Evolutionary conservation across 495 filamentous ascomycete species (phyloP).

Genomic region (Penicillium cosmopolitanum): DNA sequence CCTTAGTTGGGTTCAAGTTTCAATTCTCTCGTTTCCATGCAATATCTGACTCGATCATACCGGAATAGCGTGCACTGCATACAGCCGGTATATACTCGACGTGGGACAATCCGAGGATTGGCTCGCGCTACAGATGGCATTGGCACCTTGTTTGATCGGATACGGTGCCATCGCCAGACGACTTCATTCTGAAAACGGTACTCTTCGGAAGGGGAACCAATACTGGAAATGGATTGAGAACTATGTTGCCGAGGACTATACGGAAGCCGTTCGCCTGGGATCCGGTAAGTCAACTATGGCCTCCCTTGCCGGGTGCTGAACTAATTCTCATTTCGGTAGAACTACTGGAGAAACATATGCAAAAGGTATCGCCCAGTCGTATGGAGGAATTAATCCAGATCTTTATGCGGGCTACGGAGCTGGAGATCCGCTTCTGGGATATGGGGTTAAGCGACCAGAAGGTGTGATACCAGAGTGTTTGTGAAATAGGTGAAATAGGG

Average conservation of each 20-base stretch:
- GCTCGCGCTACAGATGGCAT: constrained; percentile 78
- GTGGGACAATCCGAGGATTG: constrained; percentile 85
- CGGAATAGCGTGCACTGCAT: constrained; percentile 49
- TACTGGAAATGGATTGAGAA: constrained; percentile 92
- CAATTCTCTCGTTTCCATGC: constrained; percentile 9
- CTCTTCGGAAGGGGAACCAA: constrained; percentile 69
- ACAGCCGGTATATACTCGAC: constrained; percentile 80
- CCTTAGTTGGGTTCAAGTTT: not conserved
- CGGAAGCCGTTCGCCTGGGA: constrained; percentile 66
- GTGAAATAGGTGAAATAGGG: not conserved
- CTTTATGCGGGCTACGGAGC: constrained; percentile 86
- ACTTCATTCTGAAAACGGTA: constrained; percentile 56
- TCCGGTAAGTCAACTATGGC: constrained; percentile 53
- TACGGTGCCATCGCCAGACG: constrained; percentile 77
- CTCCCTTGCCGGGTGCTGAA: constrained; percentile 11
- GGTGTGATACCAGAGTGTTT: constrained; percentile 8
- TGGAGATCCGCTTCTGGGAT: constrained; percentile 89
- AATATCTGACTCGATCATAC: constrained; percentile 31
- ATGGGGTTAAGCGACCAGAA: constrained; percentile 62
- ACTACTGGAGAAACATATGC: constrained; percentile 70
- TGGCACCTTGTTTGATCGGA: constrained; percentile 85
- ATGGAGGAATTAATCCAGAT: constrained; percentile 82
- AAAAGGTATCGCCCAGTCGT: constrained; percentile 67
- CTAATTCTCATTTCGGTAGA: constrained; percentile 43
- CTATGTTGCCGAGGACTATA: constrained; percentile 79